A percentile compares a stretch with the other conserved stretches of the same genome.
Evolutionary conservation across 768 basidiomycete species (phyloP).

Genomic region (Mycena olivaceomarginata): DNA sequence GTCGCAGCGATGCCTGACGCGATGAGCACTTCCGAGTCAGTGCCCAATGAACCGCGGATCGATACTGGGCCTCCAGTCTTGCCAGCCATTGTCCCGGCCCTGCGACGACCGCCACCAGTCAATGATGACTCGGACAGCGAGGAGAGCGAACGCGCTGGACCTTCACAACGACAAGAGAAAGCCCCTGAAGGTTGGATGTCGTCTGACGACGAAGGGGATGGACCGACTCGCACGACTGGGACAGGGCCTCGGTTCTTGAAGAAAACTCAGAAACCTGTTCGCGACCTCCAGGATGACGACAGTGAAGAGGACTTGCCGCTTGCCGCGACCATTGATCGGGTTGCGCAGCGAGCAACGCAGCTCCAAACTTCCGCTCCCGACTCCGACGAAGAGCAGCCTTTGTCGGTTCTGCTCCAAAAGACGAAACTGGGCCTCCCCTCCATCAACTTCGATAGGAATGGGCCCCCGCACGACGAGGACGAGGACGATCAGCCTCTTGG

Average conservation of each 20-base stretch:
- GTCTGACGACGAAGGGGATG: slow-evolving; percentile 79
- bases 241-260: slow-evolving; percentile 72
- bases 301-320: slow-evolving; percentile 91
- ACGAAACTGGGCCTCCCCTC: slow-evolving; percentile 65
- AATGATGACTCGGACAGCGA: slow-evolving; percentile 75
- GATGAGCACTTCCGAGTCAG: slow-evolving; percentile 35
- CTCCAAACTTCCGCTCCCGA: slow-evolving; percentile 56
- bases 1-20: slow-evolving; percentile 28
- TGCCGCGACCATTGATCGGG: slow-evolving; percentile 76
- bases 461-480: slow-evolving; percentile 65
- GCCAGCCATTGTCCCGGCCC: slow-evolving; percentile 64
- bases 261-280: slow-evolving; percentile 47
- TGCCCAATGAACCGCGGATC: slow-evolving; percentile 52
- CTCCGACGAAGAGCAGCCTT: slow-evolving; percentile 85
- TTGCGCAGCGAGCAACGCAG: slow-evolving; percentile 64
- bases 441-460: slow-evolving; percentile 61
- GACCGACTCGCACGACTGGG: slow-evolving; percentile 75
- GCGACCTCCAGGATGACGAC: slow-evolving; percentile 62
- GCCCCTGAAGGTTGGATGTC: slow-evolving; percentile 69
- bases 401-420: slow-evolving; percentile 75
- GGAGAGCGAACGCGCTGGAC: slow-evolving; percentile 61
- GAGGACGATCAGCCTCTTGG: slow-evolving; percentile 86
- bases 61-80: slow-evolving; percentile 65
- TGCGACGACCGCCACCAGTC: slow-evolving; percentile 61
- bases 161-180: slow-evolving; percentile 34